phyloP scores from a whole-genome alignment of 1,284 basidiomycete species.

The Termitomyces sp. region DNA sequence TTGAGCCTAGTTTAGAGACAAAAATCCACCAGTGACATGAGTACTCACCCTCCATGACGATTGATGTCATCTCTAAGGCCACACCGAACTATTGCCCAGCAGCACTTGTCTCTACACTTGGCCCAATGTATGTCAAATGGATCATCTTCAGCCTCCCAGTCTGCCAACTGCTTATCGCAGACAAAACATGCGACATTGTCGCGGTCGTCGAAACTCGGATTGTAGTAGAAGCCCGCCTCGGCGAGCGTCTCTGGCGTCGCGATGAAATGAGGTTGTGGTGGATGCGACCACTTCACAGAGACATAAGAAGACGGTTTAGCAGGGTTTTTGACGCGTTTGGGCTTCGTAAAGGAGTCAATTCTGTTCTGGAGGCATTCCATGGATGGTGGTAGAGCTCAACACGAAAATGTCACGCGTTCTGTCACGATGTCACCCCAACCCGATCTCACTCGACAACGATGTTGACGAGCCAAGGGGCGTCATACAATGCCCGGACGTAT shows the following conservation, averaged over 20 bases:
- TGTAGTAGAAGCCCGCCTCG: constrained; percentile 79
- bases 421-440: constrained; percentile 22
- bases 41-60: constrained; percentile 48
- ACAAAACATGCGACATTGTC: constrained; percentile 75
- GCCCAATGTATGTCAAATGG: constrained; percentile 73
- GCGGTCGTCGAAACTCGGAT: constrained; percentile 53
- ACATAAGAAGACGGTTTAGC: constrained; percentile 38
- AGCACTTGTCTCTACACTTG: constrained; percentile 58
- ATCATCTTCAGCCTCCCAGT: constrained; percentile 78
- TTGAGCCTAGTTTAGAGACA: constrained; percentile 22
- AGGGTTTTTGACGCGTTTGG: constrained; percentile 43
- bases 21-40: neutral
- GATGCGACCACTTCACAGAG: constrained; percentile 65
- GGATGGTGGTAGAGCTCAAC: constrained; percentile 11
- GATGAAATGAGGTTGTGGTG: constrained; percentile 36
- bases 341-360: constrained; percentile 56
- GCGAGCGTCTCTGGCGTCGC: constrained; percentile 71
- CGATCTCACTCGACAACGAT: constrained; percentile 1
- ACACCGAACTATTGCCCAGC: constrained; percentile 76
- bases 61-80: constrained; percentile 54
- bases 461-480: constrained; percentile 13
- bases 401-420: constrained; percentile 22
- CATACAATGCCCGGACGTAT: constrained; percentile 37
- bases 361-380: constrained; percentile 58
- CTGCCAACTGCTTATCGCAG: constrained; percentile 71